A percentile compares a stretch with the other conserved stretches of the same genome.
These are phyloP conservation scores for Apiotrichum veenhuisii DNA, from an alignment of 1,284 basidiomycete genomes.

Conservation along the genomic window DNA sequence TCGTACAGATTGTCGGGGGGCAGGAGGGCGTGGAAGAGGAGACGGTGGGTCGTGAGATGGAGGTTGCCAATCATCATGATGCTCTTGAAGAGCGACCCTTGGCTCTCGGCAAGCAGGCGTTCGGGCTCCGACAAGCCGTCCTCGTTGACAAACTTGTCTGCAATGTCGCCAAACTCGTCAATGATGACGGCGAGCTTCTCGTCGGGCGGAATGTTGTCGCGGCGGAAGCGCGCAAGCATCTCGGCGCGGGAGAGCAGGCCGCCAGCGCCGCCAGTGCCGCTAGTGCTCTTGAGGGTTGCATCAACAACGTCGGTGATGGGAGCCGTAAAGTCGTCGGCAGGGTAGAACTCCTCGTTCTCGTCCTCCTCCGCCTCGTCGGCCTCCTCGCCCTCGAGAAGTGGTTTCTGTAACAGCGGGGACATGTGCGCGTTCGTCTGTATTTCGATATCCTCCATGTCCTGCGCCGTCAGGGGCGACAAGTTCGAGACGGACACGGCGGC, in stretches of 20 bases:
- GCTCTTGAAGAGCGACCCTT: constrained; percentile 53
- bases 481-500: constrained; percentile 31
- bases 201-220: constrained; percentile 28
- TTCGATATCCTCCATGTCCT: no score
- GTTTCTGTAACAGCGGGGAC: no score
- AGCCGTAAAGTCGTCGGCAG: not conserved
- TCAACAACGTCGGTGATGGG: not conserved
- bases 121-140: constrained; percentile 53
- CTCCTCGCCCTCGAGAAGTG: not conserved
- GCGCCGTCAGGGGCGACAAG: constrained; percentile 6
- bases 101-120: constrained; percentile 56
- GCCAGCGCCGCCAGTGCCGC: no score
- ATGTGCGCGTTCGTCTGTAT: no score
- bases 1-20: constrained; percentile 48
- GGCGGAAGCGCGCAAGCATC: constrained; percentile 2
- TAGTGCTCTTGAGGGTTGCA: no score
- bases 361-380: not conserved
- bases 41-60: constrained; percentile 62
- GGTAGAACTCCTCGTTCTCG: not conserved
- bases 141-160: constrained; percentile 54
- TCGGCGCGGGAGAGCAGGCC: no score
- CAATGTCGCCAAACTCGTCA: constrained; percentile 47
- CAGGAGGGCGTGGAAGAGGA: constrained; percentile 64
- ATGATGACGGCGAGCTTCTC: constrained; percentile 45
- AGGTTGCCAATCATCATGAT: constrained; percentile 60